Percentiles rank a stretch among this genome's conserved stretches.
phyloP scores from a whole-genome alignment of 2,329 filamentous ascomycete species.

The Monilinia laxa region DNA sequence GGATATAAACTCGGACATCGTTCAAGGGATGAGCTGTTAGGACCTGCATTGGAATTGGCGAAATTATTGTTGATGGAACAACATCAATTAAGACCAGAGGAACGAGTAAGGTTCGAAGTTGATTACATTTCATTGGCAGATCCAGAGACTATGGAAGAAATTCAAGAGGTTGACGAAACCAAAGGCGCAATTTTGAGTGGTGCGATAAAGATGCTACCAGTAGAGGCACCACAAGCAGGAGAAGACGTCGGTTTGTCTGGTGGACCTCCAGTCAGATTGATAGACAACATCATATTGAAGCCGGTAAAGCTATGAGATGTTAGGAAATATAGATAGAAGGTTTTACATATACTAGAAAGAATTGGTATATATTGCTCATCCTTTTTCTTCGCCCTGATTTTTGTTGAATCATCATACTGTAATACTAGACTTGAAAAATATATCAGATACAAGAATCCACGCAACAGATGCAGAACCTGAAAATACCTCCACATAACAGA shows the following conservation, averaged over 20 bases:
- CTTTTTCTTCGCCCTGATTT: too few species aligned
- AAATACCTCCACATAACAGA: too few species aligned
- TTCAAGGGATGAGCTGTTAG: slow-evolving; percentile 66
- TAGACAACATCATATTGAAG: slow-evolving; percentile 84
- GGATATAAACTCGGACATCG: slow-evolving; percentile 56
- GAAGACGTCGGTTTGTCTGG: slow-evolving; percentile 75
- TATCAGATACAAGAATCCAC: too few species aligned
- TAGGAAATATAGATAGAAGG: neutral
- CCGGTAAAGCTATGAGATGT: slow-evolving; percentile 39
- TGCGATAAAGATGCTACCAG: slow-evolving; percentile 82
- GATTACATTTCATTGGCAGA: slow-evolving; percentile 94
- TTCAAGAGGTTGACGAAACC: slow-evolving; percentile 65
- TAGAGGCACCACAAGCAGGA: slow-evolving; percentile 66
- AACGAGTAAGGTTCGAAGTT: slow-evolving; percentile 73
- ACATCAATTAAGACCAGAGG: slow-evolving; percentile 52
- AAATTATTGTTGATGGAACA: slow-evolving; percentile 59
- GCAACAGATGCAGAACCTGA: too few species aligned
- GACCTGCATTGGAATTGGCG: slow-evolving; percentile 63
- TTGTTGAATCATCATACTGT: too few species aligned
- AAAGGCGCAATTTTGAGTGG: slow-evolving; percentile 84
- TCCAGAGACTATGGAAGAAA: slow-evolving; percentile 76
- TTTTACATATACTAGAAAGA: neutral
- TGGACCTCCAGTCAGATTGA: slow-evolving; percentile 77
- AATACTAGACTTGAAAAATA: too few species aligned
- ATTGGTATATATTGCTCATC: neutral